Evolutionary conservation across 169 alveolate species (phyloP).

Genomic region (Amoebophrya sp.): DNA sequence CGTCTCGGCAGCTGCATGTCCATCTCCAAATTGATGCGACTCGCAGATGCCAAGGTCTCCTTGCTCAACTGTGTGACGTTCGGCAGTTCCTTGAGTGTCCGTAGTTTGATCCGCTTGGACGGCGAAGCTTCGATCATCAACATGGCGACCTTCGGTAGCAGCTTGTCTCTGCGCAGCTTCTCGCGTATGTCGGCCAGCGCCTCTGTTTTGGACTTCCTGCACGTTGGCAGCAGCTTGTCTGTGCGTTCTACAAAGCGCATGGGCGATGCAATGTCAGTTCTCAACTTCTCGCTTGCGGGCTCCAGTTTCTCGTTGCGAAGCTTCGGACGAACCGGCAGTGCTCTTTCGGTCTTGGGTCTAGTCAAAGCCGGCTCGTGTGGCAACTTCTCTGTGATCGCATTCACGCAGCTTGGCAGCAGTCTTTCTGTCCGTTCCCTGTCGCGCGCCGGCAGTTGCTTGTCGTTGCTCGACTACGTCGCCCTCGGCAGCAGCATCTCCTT

Average conservation of each 20-base stretch:
- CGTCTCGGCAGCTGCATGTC: neutral
- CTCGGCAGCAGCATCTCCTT: conserved; percentile 20
- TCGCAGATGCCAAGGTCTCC: neutral
- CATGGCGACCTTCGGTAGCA: neutral
- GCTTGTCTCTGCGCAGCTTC: conserved; percentile 19
- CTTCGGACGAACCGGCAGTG: neutral
- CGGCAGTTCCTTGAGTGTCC: conserved; percentile 15
- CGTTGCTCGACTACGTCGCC: neutral
- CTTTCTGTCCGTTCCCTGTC: conserved; percentile 16
- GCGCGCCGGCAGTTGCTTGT: neutral
- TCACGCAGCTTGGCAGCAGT: neutral
- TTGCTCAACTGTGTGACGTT: neutral
- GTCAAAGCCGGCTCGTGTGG: neutral
- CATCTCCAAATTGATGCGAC: neutral
- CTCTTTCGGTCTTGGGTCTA: neutral
- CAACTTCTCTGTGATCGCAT: neutral
- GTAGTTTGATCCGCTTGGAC: neutral
- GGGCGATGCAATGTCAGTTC: neutral
- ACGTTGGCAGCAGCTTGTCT: conserved; percentile 16
- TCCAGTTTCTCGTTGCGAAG: neutral
- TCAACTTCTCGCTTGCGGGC: neutral
- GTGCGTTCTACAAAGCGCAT: neutral
- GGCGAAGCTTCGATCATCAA: neutral
- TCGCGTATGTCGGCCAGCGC: neutral
- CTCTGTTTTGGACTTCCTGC: neutral